Percentiles rank a stretch among this genome's conserved stretches.
Conservation (phyloP, 768 basidiomycete genomes). For the Agaricus blazei region DNA sequence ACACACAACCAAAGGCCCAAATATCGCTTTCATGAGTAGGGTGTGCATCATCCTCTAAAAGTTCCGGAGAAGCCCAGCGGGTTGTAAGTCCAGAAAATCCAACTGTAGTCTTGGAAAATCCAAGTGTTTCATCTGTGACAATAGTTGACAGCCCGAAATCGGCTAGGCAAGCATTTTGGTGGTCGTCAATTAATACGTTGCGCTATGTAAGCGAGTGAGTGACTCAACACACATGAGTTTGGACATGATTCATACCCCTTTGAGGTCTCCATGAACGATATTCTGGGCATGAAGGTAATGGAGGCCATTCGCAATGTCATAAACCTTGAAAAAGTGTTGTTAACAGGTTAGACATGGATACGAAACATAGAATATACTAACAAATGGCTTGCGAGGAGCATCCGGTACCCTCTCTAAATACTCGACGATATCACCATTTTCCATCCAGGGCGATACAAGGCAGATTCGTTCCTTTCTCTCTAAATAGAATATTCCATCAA, state of each 20-base stretch:
- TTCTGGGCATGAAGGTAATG: constrained; percentile 10
- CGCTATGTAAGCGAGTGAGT: background rate
- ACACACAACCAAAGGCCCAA: constrained; percentile 13
- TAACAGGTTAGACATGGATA: background rate
- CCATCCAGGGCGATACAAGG: constrained; percentile 14
- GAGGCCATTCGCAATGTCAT: constrained; percentile 8
- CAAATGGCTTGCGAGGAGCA: background rate
- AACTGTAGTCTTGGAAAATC: background rate
- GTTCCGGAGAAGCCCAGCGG: constrained; percentile 16
- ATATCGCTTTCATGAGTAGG: constrained; percentile 12
- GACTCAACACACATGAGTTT: no score
- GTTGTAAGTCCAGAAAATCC: background rate
- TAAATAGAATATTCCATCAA: constrained; percentile 4
- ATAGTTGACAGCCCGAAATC: constrained; percentile 9
- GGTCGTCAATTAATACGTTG: constrained; percentile 5
- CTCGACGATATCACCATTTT: constrained; percentile 6
- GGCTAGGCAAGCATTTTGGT: constrained; percentile 2
- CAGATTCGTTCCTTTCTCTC: background rate
- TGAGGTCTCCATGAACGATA: constrained; percentile 13
- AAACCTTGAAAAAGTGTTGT: constrained; percentile 18
- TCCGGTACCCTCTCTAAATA: constrained; percentile 4
- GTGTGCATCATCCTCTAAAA: constrained; percentile 22
- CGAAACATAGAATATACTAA: background rate
- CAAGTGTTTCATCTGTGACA: background rate
- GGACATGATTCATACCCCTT: constrained; percentile 6